Percentiles rank a stretch among this genome's conserved stretches.
These are phyloP conservation scores for Sanguinoderma infundibulare DNA, from an alignment of 1,284 basidiomycete genomes.

Conservation along the genomic window DNA sequence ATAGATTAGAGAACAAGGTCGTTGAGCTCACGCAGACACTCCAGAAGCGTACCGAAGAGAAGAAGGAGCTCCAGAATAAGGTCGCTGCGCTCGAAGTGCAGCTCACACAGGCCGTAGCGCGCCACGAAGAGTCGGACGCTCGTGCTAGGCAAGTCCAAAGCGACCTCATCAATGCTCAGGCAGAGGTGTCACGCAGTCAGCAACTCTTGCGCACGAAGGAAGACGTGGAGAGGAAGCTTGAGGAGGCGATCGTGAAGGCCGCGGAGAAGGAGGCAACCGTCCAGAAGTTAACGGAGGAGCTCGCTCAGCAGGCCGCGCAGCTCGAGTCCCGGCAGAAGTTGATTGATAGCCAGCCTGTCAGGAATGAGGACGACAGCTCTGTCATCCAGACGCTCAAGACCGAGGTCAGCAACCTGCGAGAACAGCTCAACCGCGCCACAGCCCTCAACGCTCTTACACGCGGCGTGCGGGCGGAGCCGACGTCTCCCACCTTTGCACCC, in stretches of 20 bases:
- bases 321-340: slow-evolving; percentile 82
- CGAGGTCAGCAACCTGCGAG: slow-evolving; percentile 90
- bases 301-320: slow-evolving; percentile 74
- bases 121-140: slow-evolving; percentile 89
- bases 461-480: slow-evolving; percentile 69
- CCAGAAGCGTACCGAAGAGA: slow-evolving; percentile 91
- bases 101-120: slow-evolving; percentile 82
- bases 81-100: slow-evolving; percentile 85
- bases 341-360: slow-evolving; percentile 61
- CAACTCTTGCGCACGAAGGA: slow-evolving; percentile 79
- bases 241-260: slow-evolving; percentile 77
- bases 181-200: slow-evolving; percentile 77
- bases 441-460: slow-evolving; percentile 86
- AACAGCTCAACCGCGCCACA: slow-evolving; percentile 94
- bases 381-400: slow-evolving; percentile 89
- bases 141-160: slow-evolving; percentile 77
- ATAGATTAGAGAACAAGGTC: slow-evolving; percentile 98
- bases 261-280: slow-evolving; percentile 88
- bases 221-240: slow-evolving; percentile 83
- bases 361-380: slow-evolving; percentile 80
- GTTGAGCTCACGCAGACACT: slow-evolving; percentile 98
- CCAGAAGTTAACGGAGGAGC: slow-evolving; percentile 79
- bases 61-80: slow-evolving; percentile 83
- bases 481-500: slow-evolving; percentile 84
- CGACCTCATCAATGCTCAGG: slow-evolving; percentile 75